Evolutionary conservation across 2,329 filamentous ascomycete genomes (phyloP).

Genomic region (Ilyonectria sp.): DNA sequence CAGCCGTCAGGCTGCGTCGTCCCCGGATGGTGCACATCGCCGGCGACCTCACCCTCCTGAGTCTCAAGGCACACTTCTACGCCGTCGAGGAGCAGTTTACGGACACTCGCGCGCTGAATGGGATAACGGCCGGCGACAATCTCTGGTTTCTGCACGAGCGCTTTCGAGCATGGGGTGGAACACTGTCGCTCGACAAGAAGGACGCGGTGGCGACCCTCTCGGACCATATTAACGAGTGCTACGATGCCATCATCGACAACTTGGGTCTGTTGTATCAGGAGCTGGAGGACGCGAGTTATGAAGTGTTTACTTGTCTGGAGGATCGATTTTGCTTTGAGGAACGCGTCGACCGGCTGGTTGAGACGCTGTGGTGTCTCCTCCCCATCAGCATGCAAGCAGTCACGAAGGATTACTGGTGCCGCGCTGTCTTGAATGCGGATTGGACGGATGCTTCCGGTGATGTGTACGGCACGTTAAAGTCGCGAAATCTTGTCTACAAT

Average conservation of each 20-base stretch:
- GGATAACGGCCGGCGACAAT: background rate
- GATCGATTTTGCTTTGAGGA: background rate
- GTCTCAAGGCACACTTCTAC: background rate
- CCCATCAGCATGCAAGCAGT: background rate
- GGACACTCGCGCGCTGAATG: background rate
- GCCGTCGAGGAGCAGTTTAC: background rate
- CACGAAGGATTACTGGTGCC: background rate
- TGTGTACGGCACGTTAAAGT: background rate
- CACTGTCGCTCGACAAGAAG: background rate
- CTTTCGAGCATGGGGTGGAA: background rate
- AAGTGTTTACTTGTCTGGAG: background rate
- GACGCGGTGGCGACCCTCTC: background rate
- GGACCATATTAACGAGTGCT: background rate
- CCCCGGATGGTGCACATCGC: background rate
- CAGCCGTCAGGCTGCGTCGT: background rate
- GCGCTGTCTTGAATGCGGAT: background rate
- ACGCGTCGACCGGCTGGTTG: background rate
- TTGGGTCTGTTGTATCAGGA: background rate
- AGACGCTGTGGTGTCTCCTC: background rate
- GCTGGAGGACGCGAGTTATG: background rate
- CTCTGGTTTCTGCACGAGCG: background rate
- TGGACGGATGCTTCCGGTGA: background rate
- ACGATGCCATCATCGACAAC: background rate
- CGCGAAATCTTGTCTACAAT: background rate
- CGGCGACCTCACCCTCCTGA: background rate